Evolutionary conservation across 768 basidiomycete genomes (phyloP), one percentile per base, ranked within the genome.

Genomic region (Leccinum longicurvipes): DNA sequence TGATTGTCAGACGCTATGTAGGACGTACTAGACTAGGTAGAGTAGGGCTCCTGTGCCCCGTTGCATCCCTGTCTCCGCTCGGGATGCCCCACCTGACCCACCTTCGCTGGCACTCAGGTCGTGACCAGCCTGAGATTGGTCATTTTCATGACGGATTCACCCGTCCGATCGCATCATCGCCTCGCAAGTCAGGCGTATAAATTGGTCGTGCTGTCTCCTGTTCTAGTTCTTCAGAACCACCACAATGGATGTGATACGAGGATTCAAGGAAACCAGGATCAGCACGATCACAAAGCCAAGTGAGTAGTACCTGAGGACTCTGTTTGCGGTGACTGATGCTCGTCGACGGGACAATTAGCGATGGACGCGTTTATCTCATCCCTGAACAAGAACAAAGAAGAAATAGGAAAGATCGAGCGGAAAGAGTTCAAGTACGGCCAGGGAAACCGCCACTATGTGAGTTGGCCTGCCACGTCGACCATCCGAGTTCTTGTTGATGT

Each of bases 361-460:
- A 61, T 75, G 36, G 67, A 67, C 15, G 77, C 77, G 1, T 81
- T 86, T 48, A 64, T 73, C 12, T 82, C 81, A 1, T 56, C 83
- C 10, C 67, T 86, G 10, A 77, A 82, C 57, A 68, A 74, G 21
- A 78, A 76, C 11, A 77, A 76, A 7, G 63, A 66, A 3, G 68
- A 75, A 10, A 87, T 87, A 42, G 61, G 74, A n/a, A 69, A 72
- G 47, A 73, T 80, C n/a, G 73, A 81, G 3, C 70, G 73, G 44
- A 79, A 76, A 63, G 82, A 82, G 1, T 85, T 86, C 71, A 69
- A 77, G 49, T 88, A 83, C 60, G 85, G 85, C 2, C 47, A 60
- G 31, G 55, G 50, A 64, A 15, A 76, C 73, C 21, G 80, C 77
- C 29, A 74, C 79, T 79, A 67, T 6, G 72, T 66, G 29, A 55